Evolutionary conservation across 495 filamentous ascomycete genomes (phyloP).

Genomic region (Cercophora samala): DNA sequence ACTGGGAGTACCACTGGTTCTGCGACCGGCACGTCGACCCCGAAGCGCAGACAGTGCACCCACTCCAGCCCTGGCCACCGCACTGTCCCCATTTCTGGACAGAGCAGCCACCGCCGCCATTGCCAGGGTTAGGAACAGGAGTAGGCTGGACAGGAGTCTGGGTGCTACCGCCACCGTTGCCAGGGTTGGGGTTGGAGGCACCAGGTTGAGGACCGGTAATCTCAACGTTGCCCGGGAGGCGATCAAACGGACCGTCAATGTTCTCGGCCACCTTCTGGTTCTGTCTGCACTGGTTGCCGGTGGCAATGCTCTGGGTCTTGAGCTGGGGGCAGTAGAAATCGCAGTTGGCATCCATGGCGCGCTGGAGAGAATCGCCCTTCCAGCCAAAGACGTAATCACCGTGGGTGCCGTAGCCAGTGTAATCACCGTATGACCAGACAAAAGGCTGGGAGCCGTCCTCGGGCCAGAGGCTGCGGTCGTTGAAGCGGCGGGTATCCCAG

Average conservation of each 20-base stretch:
- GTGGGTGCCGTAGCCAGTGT: slow-evolving; percentile 40
- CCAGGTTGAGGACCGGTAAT: slow-evolving; percentile 24
- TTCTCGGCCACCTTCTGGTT: slow-evolving; percentile 34
- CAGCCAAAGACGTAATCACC: slow-evolving; percentile 45
- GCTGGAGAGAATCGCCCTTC: slow-evolving; percentile 40
- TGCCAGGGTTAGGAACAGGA: slow-evolving; percentile 4
- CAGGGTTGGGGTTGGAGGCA: slow-evolving; percentile 7
- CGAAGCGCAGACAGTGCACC: slow-evolving; percentile 17
- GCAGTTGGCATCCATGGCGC: slow-evolving; percentile 41
- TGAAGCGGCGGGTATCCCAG: slow-evolving; percentile 39
- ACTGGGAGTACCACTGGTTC: slow-evolving; percentile 47
- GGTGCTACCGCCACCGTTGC: background rate
- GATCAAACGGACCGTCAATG: slow-evolving; percentile 35
- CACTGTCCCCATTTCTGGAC: slow-evolving; percentile 17
- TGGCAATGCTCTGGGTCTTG: slow-evolving; percentile 26
- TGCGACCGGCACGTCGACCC: slow-evolving; percentile 20
- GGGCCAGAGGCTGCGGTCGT: slow-evolving; percentile 40
- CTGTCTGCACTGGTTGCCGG: slow-evolving; percentile 36
- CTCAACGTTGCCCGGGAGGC: slow-evolving; percentile 17
- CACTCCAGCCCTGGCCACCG: slow-evolving; percentile 20
- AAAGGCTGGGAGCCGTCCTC: slow-evolving; percentile 46
- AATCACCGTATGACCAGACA: slow-evolving; percentile 46
- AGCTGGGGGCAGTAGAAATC: slow-evolving; percentile 6
- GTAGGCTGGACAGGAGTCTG: background rate
- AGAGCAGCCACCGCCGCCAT: slow-evolving; percentile 7